A percentile compares a stretch with the other conserved stretches of the same genome.
Conservation (phyloP, 306 rosid species). For the Fragaria nilgerrensis region DNA sequence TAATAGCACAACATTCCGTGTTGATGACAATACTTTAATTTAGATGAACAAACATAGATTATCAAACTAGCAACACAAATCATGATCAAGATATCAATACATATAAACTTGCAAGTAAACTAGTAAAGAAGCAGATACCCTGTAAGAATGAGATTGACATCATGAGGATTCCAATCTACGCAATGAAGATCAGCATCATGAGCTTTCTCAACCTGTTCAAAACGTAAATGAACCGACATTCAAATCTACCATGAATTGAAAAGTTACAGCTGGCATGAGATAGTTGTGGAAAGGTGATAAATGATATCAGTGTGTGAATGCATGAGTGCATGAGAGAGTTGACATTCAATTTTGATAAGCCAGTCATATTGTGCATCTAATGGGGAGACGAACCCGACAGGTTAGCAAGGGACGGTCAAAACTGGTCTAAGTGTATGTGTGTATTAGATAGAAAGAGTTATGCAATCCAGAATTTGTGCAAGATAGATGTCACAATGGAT, state of each 20-base stretch:
- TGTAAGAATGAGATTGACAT: conserved; percentile 77
- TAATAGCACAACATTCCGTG: neutral
- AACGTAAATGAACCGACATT: conserved; percentile 6
- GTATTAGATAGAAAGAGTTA: neutral
- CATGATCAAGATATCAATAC: neutral
- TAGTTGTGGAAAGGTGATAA: neutral
- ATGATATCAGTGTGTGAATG: neutral
- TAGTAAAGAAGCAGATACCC: conserved; percentile 49
- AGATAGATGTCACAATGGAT: neutral
- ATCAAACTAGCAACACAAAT: neutral
- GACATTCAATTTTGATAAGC: neutral
- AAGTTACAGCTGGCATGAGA: neutral
- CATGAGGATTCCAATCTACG: conserved; percentile 92
- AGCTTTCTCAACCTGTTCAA: conserved; percentile 86
- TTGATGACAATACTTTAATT: neutral
- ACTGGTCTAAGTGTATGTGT: neutral
- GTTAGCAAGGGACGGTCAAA: neutral
- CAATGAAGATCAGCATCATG: conserved; percentile 92
- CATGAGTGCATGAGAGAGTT: neutral
- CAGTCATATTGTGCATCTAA: neutral
- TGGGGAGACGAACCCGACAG: neutral
- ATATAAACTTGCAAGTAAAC: neutral
- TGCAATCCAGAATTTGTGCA: neutral
- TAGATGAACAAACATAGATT: neutral
- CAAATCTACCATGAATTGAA: neutral